phyloP scores from a whole-genome alignment of 2,329 filamentous ascomycete genomes.

The Cryphonectria nitschkei region DNA sequence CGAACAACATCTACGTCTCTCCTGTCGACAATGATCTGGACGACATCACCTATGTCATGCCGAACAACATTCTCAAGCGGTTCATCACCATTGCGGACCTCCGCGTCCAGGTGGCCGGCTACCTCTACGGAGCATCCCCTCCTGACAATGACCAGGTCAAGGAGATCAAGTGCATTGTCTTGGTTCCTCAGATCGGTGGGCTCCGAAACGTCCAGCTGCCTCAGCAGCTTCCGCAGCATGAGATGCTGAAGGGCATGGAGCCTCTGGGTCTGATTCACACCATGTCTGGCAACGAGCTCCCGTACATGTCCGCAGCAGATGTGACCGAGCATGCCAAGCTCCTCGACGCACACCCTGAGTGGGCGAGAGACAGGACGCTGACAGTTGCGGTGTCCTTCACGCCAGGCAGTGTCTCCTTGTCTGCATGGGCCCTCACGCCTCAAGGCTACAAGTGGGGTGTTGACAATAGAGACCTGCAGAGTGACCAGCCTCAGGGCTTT shows the following conservation, averaged over 20 bases:
- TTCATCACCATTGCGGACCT: constrained; percentile 98
- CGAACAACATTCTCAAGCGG: constrained; percentile 96
- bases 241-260: constrained; percentile 84
- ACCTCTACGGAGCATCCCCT: constrained; percentile 90
- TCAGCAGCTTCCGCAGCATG: constrained; percentile 87
- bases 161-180: constrained; percentile 94
- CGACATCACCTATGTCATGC: constrained; percentile 96
- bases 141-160: constrained; percentile 96
- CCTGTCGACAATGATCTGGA: constrained; percentile 91
- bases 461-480: constrained; percentile 90
- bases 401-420: constrained; percentile 91
- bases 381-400: constrained; percentile 97
- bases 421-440: constrained; percentile 90
- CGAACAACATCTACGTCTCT: constrained; percentile 99
- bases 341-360: constrained; percentile 78
- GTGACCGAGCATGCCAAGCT: constrained; percentile 92
- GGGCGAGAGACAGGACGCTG: constrained; percentile 87
- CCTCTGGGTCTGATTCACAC: constrained; percentile 96
- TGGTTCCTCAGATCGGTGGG: constrained; percentile 95
- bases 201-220: constrained; percentile 90
- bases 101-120: constrained; percentile 93
- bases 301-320: constrained; percentile 94
- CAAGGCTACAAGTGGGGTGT: constrained; percentile 95
- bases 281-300: constrained; percentile 88
- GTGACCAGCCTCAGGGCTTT: constrained; percentile 94